Conservation (phyloP, 176 grass and related monocot genomes). For the Coix lacrymajobi region DNA sequence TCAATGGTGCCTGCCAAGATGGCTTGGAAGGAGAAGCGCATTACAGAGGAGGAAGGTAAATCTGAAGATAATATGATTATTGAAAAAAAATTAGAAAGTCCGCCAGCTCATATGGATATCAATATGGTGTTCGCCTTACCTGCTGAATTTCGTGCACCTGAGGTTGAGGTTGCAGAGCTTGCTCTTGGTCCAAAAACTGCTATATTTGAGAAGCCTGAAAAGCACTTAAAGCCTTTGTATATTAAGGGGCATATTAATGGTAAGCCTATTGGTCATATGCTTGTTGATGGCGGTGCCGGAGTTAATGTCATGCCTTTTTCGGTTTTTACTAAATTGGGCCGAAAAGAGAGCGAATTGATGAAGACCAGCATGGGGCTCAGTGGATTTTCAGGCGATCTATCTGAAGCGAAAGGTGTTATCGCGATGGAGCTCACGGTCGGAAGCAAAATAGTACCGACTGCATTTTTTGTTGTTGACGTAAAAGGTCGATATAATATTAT, state of each 20-base stretch:
- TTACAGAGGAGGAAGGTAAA: not conserved
- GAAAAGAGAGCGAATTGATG: not conserved
- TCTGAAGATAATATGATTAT: not conserved
- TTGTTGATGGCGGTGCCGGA: not conserved
- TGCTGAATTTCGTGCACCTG: not conserved
- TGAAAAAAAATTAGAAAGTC: not conserved
- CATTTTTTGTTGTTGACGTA: too few species aligned
- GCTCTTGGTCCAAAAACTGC: not conserved
- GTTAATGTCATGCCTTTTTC: conserved; percentile 9
- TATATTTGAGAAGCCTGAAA: not conserved
- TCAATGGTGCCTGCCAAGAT: not conserved
- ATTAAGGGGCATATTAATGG: not conserved
- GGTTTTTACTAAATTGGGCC: not conserved
- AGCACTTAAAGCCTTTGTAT: not conserved
- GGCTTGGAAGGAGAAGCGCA: not conserved
- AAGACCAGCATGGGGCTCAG: not conserved
- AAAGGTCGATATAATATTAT: too few species aligned
- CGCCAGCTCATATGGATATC: not conserved
- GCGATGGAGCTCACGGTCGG: too few species aligned
- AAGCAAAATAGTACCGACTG: too few species aligned
- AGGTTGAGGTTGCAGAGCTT: not conserved
- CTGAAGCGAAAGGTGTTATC: too few species aligned
- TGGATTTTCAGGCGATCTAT: too few species aligned
- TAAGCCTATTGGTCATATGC: too few species aligned
- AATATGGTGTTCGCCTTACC: not conserved